Evolutionary conservation across 2,329 filamentous ascomycete genomes (phyloP).

Genomic region (Aspergillus sp.): DNA sequence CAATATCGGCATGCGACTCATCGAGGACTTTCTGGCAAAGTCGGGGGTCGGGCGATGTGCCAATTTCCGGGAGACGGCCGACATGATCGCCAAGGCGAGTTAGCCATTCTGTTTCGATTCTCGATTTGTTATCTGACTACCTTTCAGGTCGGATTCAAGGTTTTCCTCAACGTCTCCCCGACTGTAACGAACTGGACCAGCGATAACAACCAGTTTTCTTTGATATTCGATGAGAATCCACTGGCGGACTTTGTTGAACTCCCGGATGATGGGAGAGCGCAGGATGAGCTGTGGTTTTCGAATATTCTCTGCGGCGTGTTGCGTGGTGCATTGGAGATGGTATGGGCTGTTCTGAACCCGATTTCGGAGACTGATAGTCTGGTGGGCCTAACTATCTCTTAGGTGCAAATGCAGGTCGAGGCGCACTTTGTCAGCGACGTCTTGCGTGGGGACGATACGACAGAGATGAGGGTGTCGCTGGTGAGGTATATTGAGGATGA

Average conservation of each 20-base stretch:
- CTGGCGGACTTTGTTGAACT: slow-evolving; percentile 96
- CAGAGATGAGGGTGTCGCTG: slow-evolving; percentile 91
- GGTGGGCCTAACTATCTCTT: slow-evolving; percentile 7
- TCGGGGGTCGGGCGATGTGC: slow-evolving; percentile 84
- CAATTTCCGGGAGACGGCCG: slow-evolving; percentile 93
- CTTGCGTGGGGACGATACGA: slow-evolving; percentile 88
- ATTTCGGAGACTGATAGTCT: neutral
- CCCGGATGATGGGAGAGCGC: slow-evolving; percentile 89
- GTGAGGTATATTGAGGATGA: slow-evolving; percentile 97
- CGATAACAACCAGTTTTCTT: slow-evolving; percentile 93
- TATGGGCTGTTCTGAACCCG: slow-evolving; percentile 40
- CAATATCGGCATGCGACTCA: slow-evolving; percentile 92
- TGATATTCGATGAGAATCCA: slow-evolving; percentile 96
- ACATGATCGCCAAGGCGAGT: slow-evolving; percentile 86
- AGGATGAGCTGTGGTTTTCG: slow-evolving; percentile 97
- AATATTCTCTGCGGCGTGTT: slow-evolving; percentile 95
- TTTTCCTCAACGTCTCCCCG: slow-evolving; percentile 95
- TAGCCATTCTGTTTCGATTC: neutral
- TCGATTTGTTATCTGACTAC: slow-evolving; percentile 7
- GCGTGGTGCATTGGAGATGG: slow-evolving; percentile 92
- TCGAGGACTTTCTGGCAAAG: slow-evolving; percentile 97
- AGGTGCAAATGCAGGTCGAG: slow-evolving; percentile 96
- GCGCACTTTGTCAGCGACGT: slow-evolving; percentile 95
- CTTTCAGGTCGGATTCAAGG: slow-evolving; percentile 89
- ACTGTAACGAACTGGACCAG: slow-evolving; percentile 92